phyloP scores from a whole-genome alignment of 108 stramenopile species.

The Fragilaria radians region DNA sequence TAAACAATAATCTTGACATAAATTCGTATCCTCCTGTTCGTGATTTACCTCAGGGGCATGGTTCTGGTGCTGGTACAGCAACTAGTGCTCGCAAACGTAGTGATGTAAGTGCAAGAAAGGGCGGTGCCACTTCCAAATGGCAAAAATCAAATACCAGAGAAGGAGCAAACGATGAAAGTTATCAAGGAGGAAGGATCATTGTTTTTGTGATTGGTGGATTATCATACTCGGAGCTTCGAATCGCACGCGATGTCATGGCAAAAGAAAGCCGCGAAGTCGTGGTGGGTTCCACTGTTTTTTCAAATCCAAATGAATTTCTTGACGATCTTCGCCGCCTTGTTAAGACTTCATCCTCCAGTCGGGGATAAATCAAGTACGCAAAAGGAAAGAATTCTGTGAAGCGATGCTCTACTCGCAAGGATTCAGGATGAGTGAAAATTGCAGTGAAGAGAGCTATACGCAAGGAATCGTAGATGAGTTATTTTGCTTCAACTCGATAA shows the following conservation, averaged over 20 bases:
- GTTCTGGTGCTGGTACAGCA: slow-evolving; percentile 7
- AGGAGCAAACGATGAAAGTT: slow-evolving; percentile 27
- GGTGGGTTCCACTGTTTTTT: slow-evolving; percentile 68
- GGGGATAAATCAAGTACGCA: too few species aligned
- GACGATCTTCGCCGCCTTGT: slow-evolving; percentile 25
- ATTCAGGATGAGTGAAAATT: too few species aligned
- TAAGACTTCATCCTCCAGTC: too few species aligned
- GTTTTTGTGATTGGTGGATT: slow-evolving; percentile 88
- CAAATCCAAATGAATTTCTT: slow-evolving; percentile 60
- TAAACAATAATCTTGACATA: slow-evolving; percentile 51
- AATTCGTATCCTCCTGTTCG: slow-evolving; percentile 86
- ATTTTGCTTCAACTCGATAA: too few species aligned
- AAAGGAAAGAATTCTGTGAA: too few species aligned
- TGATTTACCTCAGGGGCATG: slow-evolving; percentile 61
- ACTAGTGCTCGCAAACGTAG: slow-evolving; percentile 15
- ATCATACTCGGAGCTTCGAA: slow-evolving; percentile 76
- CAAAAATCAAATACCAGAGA: slow-evolving; percentile 15
- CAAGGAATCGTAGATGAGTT: too few species aligned
- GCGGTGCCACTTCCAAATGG: slow-evolving; percentile 37
- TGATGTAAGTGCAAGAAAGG: slow-evolving; percentile 13
- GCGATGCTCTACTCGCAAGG: too few species aligned
- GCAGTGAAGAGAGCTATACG: too few species aligned
- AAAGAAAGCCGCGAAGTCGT: slow-evolving; percentile 71
- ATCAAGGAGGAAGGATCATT: slow-evolving; percentile 65
- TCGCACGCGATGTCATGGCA: slow-evolving; percentile 74